phyloP scores from a whole-genome alignment of 805 yeast genomes.

The Wickerhamiella domercqiae region DNA sequence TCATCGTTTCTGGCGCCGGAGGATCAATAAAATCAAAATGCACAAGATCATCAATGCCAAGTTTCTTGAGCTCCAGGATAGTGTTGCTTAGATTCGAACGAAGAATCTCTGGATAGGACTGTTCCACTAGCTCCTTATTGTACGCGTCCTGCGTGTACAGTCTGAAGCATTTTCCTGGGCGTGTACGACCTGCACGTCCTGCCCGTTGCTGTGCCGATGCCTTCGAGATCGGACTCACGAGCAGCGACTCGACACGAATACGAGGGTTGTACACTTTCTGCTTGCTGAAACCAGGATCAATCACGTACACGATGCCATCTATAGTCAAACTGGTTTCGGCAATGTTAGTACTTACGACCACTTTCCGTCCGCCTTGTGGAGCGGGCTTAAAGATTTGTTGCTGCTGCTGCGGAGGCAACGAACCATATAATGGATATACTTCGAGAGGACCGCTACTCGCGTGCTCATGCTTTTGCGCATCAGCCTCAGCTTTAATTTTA shows the following conservation, averaged over 20 bases:
- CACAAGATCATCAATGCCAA: slow-evolving; percentile 89
- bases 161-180: slow-evolving; percentile 96
- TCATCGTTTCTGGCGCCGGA: slow-evolving; percentile 99
- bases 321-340: slow-evolving; percentile 97
- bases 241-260: slow-evolving; percentile 82
- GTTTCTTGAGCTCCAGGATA: slow-evolving; percentile 80
- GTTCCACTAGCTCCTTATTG: slow-evolving; percentile 83
- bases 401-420: slow-evolving; percentile 91
- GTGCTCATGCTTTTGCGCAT: slow-evolving; percentile 64
- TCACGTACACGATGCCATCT: slow-evolving; percentile 93
- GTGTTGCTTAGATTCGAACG: slow-evolving; percentile 83
- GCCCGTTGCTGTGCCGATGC: slow-evolving; percentile 98
- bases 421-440: slow-evolving; percentile 91
- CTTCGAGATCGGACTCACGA: slow-evolving; percentile 91
- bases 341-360: slow-evolving; percentile 82
- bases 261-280: slow-evolving; percentile 95
- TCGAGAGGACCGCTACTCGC: slow-evolving; percentile 77
- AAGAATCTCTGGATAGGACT: slow-evolving; percentile 89
- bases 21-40: slow-evolving; percentile 99
- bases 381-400: slow-evolving; percentile 89
- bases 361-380: slow-evolving; percentile 85
- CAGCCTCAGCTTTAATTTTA: slow-evolving; percentile 74
- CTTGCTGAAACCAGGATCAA: slow-evolving; percentile 93
- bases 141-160: slow-evolving; percentile 94
- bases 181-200: slow-evolving; percentile 99